These are phyloP conservation scores for Cystofilobasidium bisporidii DNA, from an alignment of 768 basidiomycete species.

Conservation along the genomic window DNA sequence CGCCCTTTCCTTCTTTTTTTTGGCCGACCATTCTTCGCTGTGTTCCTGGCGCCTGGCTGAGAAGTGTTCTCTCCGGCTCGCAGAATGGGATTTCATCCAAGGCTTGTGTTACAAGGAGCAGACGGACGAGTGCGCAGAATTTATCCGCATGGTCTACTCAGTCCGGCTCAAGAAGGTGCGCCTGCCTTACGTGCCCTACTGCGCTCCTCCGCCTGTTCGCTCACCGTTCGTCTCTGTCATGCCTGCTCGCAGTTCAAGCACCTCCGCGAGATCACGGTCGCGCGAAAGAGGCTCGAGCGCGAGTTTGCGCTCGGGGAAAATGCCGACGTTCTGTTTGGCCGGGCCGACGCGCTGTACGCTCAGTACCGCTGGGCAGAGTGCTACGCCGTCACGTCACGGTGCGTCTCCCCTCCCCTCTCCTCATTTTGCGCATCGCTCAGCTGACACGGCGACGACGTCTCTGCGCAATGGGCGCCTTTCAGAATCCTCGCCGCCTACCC, in stretches of 20 bases:
- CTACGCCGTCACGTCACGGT: constrained; percentile 76
- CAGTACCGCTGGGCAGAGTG: constrained; percentile 92
- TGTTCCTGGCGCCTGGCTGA: no score
- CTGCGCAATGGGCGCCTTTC: background rate
- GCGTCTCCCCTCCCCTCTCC: constrained; percentile 17
- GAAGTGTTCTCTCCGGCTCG: no score
- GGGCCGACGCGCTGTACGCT: constrained; percentile 79
- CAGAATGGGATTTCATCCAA: constrained; percentile 96
- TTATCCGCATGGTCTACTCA: constrained; percentile 85
- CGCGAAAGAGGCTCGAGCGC: constrained; percentile 65
- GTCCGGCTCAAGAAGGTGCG: constrained; percentile 70
- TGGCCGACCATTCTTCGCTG: no score
- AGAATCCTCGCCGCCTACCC: constrained; percentile 80
- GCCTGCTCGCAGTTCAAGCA: constrained; percentile 64
- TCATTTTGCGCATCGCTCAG: background rate
- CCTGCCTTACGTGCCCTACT: no score
- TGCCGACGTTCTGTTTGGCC: constrained; percentile 80
- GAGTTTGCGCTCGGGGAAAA: constrained; percentile 81
- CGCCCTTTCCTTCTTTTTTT: no score
- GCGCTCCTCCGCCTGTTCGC: background rate
- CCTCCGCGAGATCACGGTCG: constrained; percentile 65
- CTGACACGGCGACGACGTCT: no score
- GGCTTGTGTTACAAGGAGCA: constrained; percentile 71
- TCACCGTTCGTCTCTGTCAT: background rate
- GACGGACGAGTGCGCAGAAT: constrained; percentile 75